Conservation (phyloP, 2,329 filamentous ascomycete genomes). For the Penicillium sp. region DNA sequence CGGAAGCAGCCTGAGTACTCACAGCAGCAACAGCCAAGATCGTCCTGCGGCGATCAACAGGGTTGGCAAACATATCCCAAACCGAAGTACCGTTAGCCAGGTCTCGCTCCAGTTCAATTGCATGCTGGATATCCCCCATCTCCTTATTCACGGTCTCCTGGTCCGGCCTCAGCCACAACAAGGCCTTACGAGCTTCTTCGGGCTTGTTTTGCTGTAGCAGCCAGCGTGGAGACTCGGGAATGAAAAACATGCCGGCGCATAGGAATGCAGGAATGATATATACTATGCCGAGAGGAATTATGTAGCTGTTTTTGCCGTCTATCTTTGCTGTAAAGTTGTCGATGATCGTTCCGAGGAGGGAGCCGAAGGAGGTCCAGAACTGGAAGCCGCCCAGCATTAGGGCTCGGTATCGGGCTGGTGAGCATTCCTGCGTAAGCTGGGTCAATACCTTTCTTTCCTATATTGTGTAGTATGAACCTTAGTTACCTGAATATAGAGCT, state of each 20-base stretch:
- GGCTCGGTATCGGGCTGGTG: conserved; percentile 51
- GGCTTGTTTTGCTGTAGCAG: conserved; percentile 29
- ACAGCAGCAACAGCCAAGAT: conserved; percentile 50
- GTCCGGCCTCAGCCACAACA: conserved; percentile 38
- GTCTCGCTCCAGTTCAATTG: conserved; percentile 36
- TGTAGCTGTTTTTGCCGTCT: conserved; percentile 43
- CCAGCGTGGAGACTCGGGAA: conserved; percentile 50
- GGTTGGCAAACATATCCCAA: conserved; percentile 52
- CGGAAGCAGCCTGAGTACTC: conserved; percentile 53
- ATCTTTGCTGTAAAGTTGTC: conserved; percentile 44
- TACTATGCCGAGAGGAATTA: conserved; percentile 49
- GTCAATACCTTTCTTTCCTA: conserved; percentile 12
- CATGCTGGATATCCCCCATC: conserved; percentile 34
- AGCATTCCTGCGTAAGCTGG: conserved; percentile 41
- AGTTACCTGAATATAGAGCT: conserved; percentile 49
- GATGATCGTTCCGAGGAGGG: conserved; percentile 44
- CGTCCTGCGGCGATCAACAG: conserved; percentile 53
- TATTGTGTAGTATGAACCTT: not conserved
- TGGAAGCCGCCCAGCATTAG: conserved; percentile 51
- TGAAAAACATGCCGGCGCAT: conserved; percentile 46
- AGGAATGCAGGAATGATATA: conserved; percentile 51
- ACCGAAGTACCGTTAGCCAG: conserved; percentile 38
- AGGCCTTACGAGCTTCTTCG: conserved; percentile 30
- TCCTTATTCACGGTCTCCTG: conserved; percentile 33
- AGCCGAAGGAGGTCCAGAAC: conserved; percentile 50